Conservation (phyloP, 2,329 filamentous ascomycete genomes). For the Arthrobotrys pseudoclavata region DNA sequence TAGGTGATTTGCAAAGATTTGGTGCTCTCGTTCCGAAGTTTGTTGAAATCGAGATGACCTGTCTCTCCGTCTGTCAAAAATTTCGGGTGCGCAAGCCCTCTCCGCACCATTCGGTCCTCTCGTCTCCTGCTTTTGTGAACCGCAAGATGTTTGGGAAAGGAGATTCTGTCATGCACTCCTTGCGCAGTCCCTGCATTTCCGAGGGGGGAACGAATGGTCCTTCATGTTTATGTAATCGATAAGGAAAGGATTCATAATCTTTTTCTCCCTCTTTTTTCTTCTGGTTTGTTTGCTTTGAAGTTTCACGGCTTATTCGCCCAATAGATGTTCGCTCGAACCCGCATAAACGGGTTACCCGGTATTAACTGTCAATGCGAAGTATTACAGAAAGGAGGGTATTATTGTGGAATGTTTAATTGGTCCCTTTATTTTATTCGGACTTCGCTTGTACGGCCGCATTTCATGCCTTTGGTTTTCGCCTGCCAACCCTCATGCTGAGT, state of each 20-base stretch:
- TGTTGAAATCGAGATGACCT: too few species aligned
- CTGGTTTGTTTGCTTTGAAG: background rate
- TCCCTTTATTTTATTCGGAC: conserved; percentile 5
- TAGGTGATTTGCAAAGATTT: too few species aligned
- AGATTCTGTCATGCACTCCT: background rate
- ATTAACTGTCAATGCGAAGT: background rate
- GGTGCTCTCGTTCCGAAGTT: background rate
- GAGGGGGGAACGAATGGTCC: background rate
- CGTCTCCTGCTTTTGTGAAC: conserved; percentile 17
- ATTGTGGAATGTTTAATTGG: background rate
- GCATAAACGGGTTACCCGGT: background rate
- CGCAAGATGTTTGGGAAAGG: conserved; percentile 72
- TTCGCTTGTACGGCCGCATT: too few species aligned
- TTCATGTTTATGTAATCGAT: background rate
- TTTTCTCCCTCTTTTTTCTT: conserved; percentile 44
- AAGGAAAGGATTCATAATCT: background rate
- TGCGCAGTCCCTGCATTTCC: background rate
- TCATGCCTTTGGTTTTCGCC: too few species aligned
- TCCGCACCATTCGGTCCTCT: background rate
- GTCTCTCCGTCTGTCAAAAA: background rate
- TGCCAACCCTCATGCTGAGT: background rate
- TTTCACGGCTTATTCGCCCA: conserved; percentile 5
- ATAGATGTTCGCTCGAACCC: background rate
- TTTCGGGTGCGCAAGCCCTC: background rate
- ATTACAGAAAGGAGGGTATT: too few species aligned